These are phyloP conservation scores for Candida montana DNA, from an alignment of 805 yeast genomes.

Conservation along the genomic window DNA sequence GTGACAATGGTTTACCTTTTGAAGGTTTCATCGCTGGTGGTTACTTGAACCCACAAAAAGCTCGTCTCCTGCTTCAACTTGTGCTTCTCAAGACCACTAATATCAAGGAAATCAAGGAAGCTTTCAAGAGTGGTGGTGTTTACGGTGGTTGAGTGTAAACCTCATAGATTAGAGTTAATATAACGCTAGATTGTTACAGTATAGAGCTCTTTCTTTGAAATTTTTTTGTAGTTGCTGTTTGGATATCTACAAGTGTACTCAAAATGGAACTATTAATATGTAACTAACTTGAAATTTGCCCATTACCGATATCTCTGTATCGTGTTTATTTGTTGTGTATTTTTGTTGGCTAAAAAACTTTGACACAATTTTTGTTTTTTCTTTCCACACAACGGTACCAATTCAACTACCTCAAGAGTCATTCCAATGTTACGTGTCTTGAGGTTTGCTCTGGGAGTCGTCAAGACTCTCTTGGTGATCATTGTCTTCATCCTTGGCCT, in stretches of 20 bases:
- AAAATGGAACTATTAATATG: no score
- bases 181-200: no score
- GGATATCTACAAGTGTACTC: no score
- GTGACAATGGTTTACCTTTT: slow-evolving; percentile 28
- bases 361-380: no score
- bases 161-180: neutral
- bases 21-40: slow-evolving; percentile 55
- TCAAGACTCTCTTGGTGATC: slow-evolving; percentile 11
- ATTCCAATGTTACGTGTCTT: neutral
- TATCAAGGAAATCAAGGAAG: slow-evolving; percentile 30
- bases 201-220: no score
- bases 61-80: slow-evolving; percentile 52
- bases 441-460: slow-evolving; percentile 6
- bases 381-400: no score
- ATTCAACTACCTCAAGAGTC: no score
- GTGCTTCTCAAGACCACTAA: slow-evolving; percentile 36
- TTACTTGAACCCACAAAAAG: slow-evolving; percentile 59
- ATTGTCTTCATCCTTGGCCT: slow-evolving; percentile 28
- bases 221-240: no score
- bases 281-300: no score
- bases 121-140: slow-evolving; percentile 35
- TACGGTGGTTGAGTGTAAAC: slow-evolving; percentile 30
- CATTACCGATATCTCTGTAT: no score
- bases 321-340: no score
- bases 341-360: no score